phyloP scores from a whole-genome alignment of 1,139 yeast species.

The Pichia sp. region DNA sequence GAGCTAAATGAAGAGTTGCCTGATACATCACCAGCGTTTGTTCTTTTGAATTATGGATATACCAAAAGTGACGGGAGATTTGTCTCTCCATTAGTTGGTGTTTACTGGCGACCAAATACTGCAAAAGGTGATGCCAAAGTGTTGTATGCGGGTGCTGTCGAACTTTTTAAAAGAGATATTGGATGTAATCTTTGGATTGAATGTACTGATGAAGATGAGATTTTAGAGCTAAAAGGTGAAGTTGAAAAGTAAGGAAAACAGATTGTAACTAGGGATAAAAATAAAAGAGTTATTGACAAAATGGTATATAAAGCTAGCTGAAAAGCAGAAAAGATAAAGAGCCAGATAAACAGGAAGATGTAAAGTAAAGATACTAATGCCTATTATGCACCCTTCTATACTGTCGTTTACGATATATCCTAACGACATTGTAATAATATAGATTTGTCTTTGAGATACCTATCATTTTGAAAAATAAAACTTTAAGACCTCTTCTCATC shows the following conservation, averaged over 20 bases:
- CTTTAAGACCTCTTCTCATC: conserved; percentile 33
- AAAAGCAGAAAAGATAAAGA: too few species aligned
- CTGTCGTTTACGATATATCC: conserved; percentile 30
- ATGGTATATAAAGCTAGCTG: neutral
- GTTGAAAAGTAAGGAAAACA: conserved; percentile 15
- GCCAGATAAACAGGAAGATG: too few species aligned
- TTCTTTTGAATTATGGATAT: conserved; percentile 72
- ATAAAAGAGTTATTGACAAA: too few species aligned
- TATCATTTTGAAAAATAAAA: conserved; percentile 48
- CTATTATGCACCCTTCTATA: conserved; percentile 9
- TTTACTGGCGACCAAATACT: conserved; percentile 84
- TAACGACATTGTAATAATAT: conserved; percentile 45
- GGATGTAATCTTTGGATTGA: conserved; percentile 55
- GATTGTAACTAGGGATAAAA: too few species aligned
- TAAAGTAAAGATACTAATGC: neutral
- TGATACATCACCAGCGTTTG: conserved; percentile 70
- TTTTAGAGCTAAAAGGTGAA: conserved; percentile 39
- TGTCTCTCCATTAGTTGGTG: conserved; percentile 63
- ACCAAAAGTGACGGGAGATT: conserved; percentile 61
- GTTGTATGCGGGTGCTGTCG: conserved; percentile 88
- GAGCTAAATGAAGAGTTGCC: conserved; percentile 76
- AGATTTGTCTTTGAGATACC: conserved; percentile 43
- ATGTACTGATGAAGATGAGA: conserved; percentile 55
- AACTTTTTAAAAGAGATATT: conserved; percentile 66
- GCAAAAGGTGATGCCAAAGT: conserved; percentile 71